A percentile compares a stretch with the other conserved stretches of the same genome.
These are phyloP conservation scores for Mycena pura DNA, from an alignment of 768 basidiomycete species.

Conservation along the genomic window DNA sequence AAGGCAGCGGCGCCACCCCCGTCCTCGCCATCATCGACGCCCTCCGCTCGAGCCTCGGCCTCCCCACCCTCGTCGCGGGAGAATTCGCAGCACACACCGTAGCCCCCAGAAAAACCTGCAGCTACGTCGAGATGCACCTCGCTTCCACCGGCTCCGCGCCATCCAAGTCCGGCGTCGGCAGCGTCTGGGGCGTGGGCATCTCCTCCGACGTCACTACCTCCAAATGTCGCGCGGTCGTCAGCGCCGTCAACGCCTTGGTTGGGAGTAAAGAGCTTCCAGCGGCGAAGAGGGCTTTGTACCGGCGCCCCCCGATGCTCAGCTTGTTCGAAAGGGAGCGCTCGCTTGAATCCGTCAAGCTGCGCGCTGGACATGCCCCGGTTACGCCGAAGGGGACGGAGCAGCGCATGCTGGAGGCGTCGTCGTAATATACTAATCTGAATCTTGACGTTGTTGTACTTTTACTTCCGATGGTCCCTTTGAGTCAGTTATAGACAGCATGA, in stretches of 20 bases:
- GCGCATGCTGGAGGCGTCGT: neutral
- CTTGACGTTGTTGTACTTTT: too few relatives aligned
- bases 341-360: slow-evolving; percentile 2
- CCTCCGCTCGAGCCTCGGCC: slow-evolving; percentile 66
- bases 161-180: slow-evolving; percentile 55
- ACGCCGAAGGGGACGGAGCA: neutral
- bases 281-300: slow-evolving; percentile 32
- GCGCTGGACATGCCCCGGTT: slow-evolving; percentile 1
- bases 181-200: slow-evolving; percentile 76
- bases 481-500: too few relatives aligned
- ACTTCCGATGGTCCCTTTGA: too few relatives aligned
- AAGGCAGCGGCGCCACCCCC: slow-evolving; percentile 82
- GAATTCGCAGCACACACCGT: slow-evolving; percentile 80
- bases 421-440: too few relatives aligned
- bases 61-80: slow-evolving; percentile 69
- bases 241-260: slow-evolving; percentile 70
- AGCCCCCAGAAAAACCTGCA: slow-evolving; percentile 70
- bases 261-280: slow-evolving; percentile 56
- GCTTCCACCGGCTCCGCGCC: slow-evolving; percentile 55
- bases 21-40: slow-evolving; percentile 79
- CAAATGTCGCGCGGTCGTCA: slow-evolving; percentile 76
- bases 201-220: slow-evolving; percentile 76
- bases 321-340: neutral
- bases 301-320: neutral
- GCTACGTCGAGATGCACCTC: slow-evolving; percentile 76